Conservation (phyloP, 1,284 basidiomycete species). For the Schizopora paradoxa region DNA sequence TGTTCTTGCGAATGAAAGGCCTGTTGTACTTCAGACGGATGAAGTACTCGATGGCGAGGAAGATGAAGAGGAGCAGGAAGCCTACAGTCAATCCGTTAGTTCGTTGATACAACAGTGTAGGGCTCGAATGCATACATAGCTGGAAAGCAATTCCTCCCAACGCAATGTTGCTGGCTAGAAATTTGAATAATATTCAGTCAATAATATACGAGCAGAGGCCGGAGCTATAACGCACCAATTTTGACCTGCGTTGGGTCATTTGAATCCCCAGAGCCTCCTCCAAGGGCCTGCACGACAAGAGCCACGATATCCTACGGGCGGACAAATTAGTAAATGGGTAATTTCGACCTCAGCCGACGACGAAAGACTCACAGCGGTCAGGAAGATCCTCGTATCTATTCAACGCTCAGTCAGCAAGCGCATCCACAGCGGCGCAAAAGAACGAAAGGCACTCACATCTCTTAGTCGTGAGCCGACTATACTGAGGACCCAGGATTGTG, state of each 20-base stretch:
- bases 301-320: slow-evolving; percentile 36
- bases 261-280: slow-evolving; percentile 40
- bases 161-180: slow-evolving; percentile 47
- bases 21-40: slow-evolving; percentile 29
- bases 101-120: slow-evolving; percentile 14
- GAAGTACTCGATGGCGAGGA: slow-evolving; percentile 34
- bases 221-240: too few species aligned
- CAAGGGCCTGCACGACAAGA: slow-evolving; percentile 39
- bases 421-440: not conserved
- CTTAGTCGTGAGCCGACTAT: slow-evolving; percentile 31
- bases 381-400: slow-evolving; percentile 35
- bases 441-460: slow-evolving; percentile 24
- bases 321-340: not conserved
- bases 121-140: slow-evolving; percentile 27
- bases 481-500: slow-evolving; percentile 35
- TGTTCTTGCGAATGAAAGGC: too few species aligned
- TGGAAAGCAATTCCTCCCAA: slow-evolving; percentile 44
- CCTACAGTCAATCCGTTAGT: too few species aligned
- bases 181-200: too few species aligned
- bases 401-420: not conserved
- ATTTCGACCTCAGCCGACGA: not conserved
- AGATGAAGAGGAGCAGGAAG: slow-evolving; percentile 32
- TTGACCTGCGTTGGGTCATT: too few species aligned
- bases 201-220: too few species aligned
- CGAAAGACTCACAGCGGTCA: slow-evolving; percentile 32